Evolutionary conservation across 78 protist genomes (phyloP).

Genomic region (Polysphondylium violaceum): DNA sequence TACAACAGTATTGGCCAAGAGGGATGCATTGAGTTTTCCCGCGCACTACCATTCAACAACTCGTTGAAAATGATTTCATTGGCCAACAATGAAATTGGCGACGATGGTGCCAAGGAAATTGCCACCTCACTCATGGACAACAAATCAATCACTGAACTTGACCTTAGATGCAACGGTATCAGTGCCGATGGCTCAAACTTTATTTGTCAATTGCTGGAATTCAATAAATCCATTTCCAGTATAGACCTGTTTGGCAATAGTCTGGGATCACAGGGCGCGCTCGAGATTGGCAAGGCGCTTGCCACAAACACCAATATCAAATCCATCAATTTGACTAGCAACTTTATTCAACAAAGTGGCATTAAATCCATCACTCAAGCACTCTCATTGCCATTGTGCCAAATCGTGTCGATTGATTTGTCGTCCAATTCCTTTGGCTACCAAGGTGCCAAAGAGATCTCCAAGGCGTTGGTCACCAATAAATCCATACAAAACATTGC

Average conservation of each 20-base stretch:
- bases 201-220: slow-evolving; percentile 4
- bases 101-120: slow-evolving; percentile 44
- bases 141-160: slow-evolving; percentile 9
- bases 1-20: slow-evolving; percentile 3
- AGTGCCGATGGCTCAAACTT: slow-evolving; percentile 17
- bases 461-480: not conserved
- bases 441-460: slow-evolving; percentile 24
- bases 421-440: slow-evolving; percentile 3
- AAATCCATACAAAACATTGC: slow-evolving; percentile 15
- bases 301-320: slow-evolving; percentile 1
- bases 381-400: not conserved
- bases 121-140: not conserved
- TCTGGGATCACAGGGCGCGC: slow-evolving; percentile 23
- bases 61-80: not conserved
- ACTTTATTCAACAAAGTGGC: slow-evolving; percentile 45
- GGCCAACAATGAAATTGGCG: slow-evolving; percentile 38
- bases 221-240: slow-evolving; percentile 11
- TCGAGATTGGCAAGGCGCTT: slow-evolving; percentile 29
- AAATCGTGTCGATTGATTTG: slow-evolving; percentile 36
- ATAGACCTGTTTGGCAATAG: slow-evolving; percentile 63
- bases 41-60: not conserved
- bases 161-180: slow-evolving; percentile 34
- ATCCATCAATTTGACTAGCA: slow-evolving; percentile 33
- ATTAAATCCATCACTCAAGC: slow-evolving; percentile 46
- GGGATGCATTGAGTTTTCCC: slow-evolving; percentile 11